phyloP scores from a whole-genome alignment of 768 basidiomycete species.

The Suillus hirtellus region DNA sequence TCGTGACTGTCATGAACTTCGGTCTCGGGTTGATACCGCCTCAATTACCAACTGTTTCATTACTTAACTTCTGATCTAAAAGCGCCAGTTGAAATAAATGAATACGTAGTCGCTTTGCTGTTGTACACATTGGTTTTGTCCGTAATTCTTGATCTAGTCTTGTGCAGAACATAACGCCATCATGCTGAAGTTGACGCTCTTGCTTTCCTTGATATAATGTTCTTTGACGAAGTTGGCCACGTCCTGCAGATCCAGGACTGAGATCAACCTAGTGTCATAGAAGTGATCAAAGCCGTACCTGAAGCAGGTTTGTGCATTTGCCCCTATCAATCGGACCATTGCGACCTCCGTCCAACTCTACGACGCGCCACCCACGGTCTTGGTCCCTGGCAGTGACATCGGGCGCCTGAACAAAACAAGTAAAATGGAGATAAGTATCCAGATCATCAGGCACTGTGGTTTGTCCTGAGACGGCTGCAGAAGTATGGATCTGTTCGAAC shows the following conservation, averaged over 20 bases:
- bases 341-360: constrained; percentile 85
- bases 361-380: constrained; percentile 45
- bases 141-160: background rate
- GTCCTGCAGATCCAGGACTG: constrained; percentile 35
- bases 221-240: constrained; percentile 46
- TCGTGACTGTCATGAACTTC: background rate
- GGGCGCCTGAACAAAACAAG: constrained; percentile 78
- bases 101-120: background rate
- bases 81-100: background rate
- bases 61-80: background rate
- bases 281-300: constrained; percentile 35
- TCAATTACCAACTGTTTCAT: background rate
- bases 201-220: constrained; percentile 40
- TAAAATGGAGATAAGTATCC: constrained; percentile 82
- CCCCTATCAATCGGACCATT: constrained; percentile 82
- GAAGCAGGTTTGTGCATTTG: constrained; percentile 55
- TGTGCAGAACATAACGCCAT: constrained; percentile 44
- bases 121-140: constrained; percentile 2
- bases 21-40: background rate
- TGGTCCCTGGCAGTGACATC: constrained; percentile 28
- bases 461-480: constrained; percentile 71
- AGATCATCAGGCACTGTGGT: constrained; percentile 60
- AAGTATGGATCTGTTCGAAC: constrained; percentile 76
- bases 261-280: background rate
- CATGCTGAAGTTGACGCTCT: constrained; percentile 46